Evolutionary conservation across 2,329 filamentous ascomycete species (phyloP).

Genomic region (Beauveria sp.): DNA sequence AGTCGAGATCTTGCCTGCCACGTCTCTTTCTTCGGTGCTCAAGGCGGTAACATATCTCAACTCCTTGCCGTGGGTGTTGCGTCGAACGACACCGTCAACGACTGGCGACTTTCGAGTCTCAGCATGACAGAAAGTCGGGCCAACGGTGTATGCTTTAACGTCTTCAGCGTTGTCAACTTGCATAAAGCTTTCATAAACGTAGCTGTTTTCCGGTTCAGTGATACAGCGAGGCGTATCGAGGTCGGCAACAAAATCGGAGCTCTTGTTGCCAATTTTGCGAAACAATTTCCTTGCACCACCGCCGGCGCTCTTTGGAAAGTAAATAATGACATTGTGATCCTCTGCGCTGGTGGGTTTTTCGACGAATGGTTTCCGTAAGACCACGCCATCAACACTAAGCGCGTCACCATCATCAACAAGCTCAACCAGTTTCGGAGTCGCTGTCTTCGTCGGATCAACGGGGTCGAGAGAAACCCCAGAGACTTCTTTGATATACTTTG

Average conservation of each 20-base stretch:
- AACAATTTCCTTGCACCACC: conserved; percentile 90
- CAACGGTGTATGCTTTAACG: conserved; percentile 97
- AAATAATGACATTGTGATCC: conserved; percentile 98
- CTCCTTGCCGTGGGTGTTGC: conserved; percentile 96
- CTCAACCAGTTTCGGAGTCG: conserved; percentile 66
- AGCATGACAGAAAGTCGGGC: conserved; percentile 85
- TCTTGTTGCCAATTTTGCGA: conserved; percentile 97
- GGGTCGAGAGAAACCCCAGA: conserved; percentile 72
- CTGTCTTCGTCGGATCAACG: conserved; percentile 52
- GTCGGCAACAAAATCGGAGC: conserved; percentile 81
- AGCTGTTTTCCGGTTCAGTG: conserved; percentile 73
- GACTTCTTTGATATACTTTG: conserved; percentile 69
- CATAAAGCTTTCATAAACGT: conserved; percentile 96
- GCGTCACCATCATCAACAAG: conserved; percentile 86
- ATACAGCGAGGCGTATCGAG: conserved; percentile 73
- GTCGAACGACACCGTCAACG: conserved; percentile 88
- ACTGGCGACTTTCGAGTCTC: conserved; percentile 97
- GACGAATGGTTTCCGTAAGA: conserved; percentile 87
- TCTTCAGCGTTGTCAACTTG: conserved; percentile 95
- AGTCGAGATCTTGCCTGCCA: conserved; percentile 82
- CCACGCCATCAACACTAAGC: conserved; percentile 74
- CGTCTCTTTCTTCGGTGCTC: conserved; percentile 69
- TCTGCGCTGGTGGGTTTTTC: conserved; percentile 98
- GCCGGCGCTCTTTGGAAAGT: conserved; percentile 80
- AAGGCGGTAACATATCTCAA: conserved; percentile 89